Conservation (phyloP, 495 filamentous ascomycete species). For the Daldinia caldariorum region DNA sequence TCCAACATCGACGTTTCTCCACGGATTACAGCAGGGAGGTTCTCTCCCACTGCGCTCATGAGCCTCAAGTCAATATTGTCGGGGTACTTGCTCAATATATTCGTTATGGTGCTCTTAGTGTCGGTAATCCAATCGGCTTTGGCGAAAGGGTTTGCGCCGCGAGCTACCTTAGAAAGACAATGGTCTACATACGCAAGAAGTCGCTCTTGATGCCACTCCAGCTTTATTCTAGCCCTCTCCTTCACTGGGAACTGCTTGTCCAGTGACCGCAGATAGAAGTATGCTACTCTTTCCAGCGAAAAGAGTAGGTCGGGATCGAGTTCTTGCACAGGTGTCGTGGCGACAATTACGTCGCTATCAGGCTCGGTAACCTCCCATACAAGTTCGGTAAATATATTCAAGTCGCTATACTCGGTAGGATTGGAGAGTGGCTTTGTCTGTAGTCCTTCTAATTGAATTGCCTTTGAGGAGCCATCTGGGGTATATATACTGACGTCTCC, state of each 20-base stretch:
- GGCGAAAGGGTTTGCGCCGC: neutral
- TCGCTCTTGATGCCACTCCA: neutral
- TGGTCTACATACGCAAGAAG: neutral
- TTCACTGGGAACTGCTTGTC: neutral
- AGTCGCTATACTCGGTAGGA: neutral
- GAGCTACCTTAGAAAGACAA: neutral
- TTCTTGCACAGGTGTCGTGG: conserved; percentile 37
- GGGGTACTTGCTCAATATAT: neutral
- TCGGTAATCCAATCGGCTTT: neutral
- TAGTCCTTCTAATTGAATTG: neutral
- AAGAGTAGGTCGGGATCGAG: conserved; percentile 9
- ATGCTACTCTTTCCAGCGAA: neutral
- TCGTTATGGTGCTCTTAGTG: neutral
- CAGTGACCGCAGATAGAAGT: neutral
- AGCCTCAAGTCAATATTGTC: neutral
- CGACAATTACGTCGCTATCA: conserved; percentile 21
- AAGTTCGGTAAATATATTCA: neutral
- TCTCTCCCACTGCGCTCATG: conserved; percentile 28
- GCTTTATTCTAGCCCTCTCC: neutral
- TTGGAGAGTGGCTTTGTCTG: neutral
- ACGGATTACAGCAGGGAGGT: conserved; percentile 48
- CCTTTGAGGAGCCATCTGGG: neutral
- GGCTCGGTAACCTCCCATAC: neutral
- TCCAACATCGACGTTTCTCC: conserved; percentile 56
- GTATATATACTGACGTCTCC: neutral